Conservation (phyloP, 345 rosid genomes). For the Conringia planisiliqua region DNA sequence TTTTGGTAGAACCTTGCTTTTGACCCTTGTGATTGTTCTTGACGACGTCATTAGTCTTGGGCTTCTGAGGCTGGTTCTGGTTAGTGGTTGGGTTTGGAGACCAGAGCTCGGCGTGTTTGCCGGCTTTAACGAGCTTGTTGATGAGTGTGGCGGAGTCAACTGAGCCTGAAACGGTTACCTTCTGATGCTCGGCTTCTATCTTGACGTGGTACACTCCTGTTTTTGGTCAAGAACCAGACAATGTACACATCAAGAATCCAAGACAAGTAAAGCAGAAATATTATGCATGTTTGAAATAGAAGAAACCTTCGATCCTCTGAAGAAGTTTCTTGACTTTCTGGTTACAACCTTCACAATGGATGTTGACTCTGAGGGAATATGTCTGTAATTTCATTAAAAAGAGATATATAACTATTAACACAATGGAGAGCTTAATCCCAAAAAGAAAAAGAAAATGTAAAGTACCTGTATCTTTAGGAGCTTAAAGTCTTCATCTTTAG, state of each 20-base stretch:
- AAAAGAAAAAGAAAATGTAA: not conserved
- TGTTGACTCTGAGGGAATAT: constrained; percentile 69
- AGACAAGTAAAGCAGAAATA: not conserved
- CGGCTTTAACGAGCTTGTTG: constrained; percentile 63
- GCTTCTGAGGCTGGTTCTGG: constrained; percentile 41
- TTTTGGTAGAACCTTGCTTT: constrained; percentile 46
- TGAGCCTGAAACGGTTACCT: constrained; percentile 64
- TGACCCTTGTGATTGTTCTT: constrained; percentile 44
- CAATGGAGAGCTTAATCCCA: not conserved
- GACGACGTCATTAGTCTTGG: constrained; percentile 45
- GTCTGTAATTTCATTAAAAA: constrained; percentile 37
- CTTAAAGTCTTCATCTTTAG: constrained; percentile 87
- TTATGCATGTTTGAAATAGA: constrained; percentile 17
- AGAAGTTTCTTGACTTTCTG: constrained; percentile 80
- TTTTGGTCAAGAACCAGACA: not conserved
- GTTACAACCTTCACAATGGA: constrained; percentile 86
- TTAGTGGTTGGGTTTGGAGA: constrained; percentile 50
- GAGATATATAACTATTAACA: not conserved
- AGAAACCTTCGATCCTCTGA: constrained; percentile 77
- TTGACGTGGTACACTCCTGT: constrained; percentile 70
- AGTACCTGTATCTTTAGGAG: constrained; percentile 82
- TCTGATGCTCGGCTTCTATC: constrained; percentile 74
- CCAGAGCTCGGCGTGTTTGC: constrained; percentile 81
- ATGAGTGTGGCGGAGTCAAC: constrained; percentile 65
- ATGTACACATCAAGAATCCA: not conserved